Conservation (phyloP, 2,329 filamentous ascomycete genomes). For the Aspergillus ustus region DNA sequence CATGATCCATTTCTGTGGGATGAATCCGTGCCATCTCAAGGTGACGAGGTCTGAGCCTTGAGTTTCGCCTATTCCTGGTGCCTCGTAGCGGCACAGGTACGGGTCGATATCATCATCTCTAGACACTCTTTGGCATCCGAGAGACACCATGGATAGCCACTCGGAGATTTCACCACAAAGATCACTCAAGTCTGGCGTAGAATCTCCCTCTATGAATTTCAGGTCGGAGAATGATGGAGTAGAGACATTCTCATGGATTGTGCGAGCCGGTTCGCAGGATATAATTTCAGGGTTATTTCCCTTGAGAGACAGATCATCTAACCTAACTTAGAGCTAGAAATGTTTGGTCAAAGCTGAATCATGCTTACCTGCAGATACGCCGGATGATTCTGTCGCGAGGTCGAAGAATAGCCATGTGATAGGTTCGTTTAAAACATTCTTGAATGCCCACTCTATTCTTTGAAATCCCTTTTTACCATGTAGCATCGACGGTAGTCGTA, state of each 20-base stretch:
- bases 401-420: slow-evolving; percentile 81
- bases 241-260: slow-evolving; percentile 31
- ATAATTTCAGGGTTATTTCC: slow-evolving; percentile 44
- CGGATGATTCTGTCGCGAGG: slow-evolving; percentile 37
- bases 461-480: slow-evolving; percentile 84
- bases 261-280: slow-evolving; percentile 31
- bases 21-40: slow-evolving; percentile 49
- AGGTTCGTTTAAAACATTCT: slow-evolving; percentile 71
- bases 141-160: slow-evolving; percentile 64
- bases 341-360: not conserved
- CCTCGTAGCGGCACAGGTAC: slow-evolving; percentile 49
- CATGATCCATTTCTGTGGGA: slow-evolving; percentile 46
- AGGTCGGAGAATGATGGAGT: slow-evolving; percentile 38
- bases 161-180: slow-evolving; percentile 62
- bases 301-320: slow-evolving; percentile 40
- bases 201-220: slow-evolving; percentile 32
- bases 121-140: slow-evolving; percentile 45
- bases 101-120: slow-evolving; percentile 46
- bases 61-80: slow-evolving; percentile 37
- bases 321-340: slow-evolving; percentile 11
- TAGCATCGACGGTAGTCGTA: slow-evolving; percentile 75
- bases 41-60: slow-evolving; percentile 36
- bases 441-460: slow-evolving; percentile 75
- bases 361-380: slow-evolving; percentile 49
- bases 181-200: slow-evolving; percentile 61